A percentile compares a stretch with the other conserved stretches of the same genome.
Evolutionary conservation across 148 eudicot genomes (phyloP).

Genomic region (Rhododendron simsii): DNA sequence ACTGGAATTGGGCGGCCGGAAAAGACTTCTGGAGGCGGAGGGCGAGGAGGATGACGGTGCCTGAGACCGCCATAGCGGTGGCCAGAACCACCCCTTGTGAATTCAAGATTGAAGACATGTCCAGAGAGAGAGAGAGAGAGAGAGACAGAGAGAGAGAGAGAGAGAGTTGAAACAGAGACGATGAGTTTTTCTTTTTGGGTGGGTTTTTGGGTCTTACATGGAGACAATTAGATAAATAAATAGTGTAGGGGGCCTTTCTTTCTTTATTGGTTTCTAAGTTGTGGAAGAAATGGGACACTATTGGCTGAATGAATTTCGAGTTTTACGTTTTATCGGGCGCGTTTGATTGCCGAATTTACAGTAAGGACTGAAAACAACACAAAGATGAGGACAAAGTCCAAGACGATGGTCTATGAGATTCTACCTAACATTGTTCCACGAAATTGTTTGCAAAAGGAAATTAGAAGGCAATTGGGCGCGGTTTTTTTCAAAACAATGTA

Average conservation of each 20-base stretch:
- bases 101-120: constrained; percentile 40
- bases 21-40: constrained; percentile 47
- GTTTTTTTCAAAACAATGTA: too few relatives aligned
- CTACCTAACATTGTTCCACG: too few relatives aligned
- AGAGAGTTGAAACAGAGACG: neutral
- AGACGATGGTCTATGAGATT: too few relatives aligned
- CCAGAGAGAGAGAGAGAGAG: constrained; percentile 7
- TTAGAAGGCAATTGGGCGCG: too few relatives aligned
- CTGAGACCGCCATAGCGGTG: constrained; percentile 86
- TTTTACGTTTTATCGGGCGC: neutral
- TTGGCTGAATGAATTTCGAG: neutral
- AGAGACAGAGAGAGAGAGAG: constrained; percentile 2
- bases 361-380: neutral
- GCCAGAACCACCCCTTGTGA: constrained; percentile 65
- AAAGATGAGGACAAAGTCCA: too few relatives aligned
- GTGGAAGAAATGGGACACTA: neutral
- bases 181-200: neutral
- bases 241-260: neutral
- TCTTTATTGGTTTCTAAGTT: neutral
- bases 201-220: neutral
- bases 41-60: constrained; percentile 59
- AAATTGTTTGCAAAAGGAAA: too few relatives aligned
- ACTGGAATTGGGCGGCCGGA: constrained; percentile 10
- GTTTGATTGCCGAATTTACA: neutral
- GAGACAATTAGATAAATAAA: neutral